Evolutionary conservation across 345 rosid species (phyloP).

Genomic region (Crucihimalaya himalaica): DNA sequence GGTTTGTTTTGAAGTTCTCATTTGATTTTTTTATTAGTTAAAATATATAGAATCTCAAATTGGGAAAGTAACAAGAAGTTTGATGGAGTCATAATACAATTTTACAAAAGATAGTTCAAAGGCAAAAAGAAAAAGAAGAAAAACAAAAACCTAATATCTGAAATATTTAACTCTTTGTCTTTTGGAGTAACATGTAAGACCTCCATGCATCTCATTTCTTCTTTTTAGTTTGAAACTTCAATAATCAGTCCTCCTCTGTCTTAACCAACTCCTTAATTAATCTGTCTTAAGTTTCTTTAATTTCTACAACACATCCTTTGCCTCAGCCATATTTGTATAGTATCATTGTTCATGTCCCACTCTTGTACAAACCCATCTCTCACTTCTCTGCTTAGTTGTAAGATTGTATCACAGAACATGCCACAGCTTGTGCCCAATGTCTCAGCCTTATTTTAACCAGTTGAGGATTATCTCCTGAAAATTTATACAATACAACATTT

Average conservation of each 20-base stretch:
- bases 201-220: constrained; percentile 14
- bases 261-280: constrained; percentile 9
- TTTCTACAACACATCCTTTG: background rate
- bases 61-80: background rate
- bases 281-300: constrained; percentile 1
- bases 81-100: background rate
- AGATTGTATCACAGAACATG: constrained; percentile 60
- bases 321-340: constrained; percentile 5
- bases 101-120: background rate
- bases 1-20: constrained; percentile 28
- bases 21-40: background rate
- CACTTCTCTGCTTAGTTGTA: constrained; percentile 26
- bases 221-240: background rate
- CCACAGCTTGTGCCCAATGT: constrained; percentile 76
- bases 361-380: constrained; percentile 27
- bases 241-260: background rate
- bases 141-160: constrained; percentile 15
- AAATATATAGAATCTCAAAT: background rate
- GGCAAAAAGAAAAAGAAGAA: background rate
- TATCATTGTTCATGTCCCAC: constrained; percentile 3
- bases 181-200: constrained; percentile 7
- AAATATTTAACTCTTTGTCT: background rate
- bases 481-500: background rate
- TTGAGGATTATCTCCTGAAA: constrained; percentile 67
- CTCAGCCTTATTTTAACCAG: constrained; percentile 60